Evolutionary conservation across 139 green algal genomes (phyloP).

Genomic region (Medakamo hakoo): DNA sequence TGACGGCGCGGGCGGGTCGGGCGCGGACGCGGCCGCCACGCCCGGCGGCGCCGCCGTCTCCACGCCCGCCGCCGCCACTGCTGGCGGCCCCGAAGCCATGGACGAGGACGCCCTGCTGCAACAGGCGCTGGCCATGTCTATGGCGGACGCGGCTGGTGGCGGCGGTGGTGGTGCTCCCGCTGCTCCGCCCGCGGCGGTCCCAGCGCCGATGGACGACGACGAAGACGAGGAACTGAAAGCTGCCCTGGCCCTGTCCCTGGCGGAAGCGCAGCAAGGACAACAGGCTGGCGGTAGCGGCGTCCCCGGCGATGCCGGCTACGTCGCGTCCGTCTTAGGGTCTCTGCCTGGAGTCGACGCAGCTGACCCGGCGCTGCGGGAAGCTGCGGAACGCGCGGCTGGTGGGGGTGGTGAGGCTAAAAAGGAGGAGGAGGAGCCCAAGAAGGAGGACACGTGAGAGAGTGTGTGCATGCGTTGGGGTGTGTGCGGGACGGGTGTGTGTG

Average conservation of each 20-base stretch:
- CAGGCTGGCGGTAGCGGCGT: conserved; percentile 2
- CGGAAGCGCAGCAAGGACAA: background rate
- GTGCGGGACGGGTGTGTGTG: background rate
- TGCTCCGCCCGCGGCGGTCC: background rate
- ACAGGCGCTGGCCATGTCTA: conserved; percentile 84
- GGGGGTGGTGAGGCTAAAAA: conserved; percentile 7
- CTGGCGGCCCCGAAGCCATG: conserved; percentile 19
- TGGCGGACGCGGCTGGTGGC: conserved; percentile 34
- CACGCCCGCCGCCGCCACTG: background rate
- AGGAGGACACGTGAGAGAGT: background rate
- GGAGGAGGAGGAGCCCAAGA: conserved; percentile 7
- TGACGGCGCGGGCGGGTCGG: conserved; percentile 5
- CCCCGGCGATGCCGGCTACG: conserved; percentile 9
- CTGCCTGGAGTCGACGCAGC: conserved; percentile 22
- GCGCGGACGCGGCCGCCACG: background rate
- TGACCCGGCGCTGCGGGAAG: conserved; percentile 16
- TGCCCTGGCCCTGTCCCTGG: background rate
- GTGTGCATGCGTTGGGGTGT: background rate
- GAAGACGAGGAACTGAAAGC: background rate
- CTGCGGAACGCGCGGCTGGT: conserved; percentile 4
- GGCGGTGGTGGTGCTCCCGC: background rate
- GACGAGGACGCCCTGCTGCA: conserved; percentile 68
- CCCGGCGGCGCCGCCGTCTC: conserved; percentile 1
- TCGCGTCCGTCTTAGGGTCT: conserved; percentile 11
- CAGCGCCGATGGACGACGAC: background rate